Evolutionary conservation across 805 yeast species (phyloP).

Genomic region (Zygotorulaspora florentina): DNA sequence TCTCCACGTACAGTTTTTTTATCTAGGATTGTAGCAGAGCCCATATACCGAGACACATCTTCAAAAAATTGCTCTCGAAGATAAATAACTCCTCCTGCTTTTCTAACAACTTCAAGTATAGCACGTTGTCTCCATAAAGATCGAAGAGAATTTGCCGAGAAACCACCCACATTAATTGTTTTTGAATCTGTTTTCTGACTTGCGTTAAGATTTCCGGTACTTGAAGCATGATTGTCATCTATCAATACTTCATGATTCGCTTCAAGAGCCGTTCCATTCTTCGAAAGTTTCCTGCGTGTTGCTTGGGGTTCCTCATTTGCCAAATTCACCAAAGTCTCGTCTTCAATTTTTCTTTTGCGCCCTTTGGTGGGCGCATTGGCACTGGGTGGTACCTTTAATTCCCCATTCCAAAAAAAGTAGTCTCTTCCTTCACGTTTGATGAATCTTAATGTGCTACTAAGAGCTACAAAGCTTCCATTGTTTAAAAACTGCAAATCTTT

Average conservation of each 20-base stretch:
- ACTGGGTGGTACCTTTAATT: conserved; percentile 18
- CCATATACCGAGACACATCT: conserved; percentile 40
- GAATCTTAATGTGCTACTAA: conserved; percentile 30
- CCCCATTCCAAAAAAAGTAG: conserved; percentile 35
- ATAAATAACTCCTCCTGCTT: conserved; percentile 44
- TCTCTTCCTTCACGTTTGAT: conserved; percentile 20
- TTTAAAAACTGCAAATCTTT: conserved; percentile 22
- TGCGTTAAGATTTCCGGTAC: neutral
- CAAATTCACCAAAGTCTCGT: neutral
- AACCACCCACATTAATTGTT: conserved; percentile 29
- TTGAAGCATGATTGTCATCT: neutral
- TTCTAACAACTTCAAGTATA: conserved; percentile 40
- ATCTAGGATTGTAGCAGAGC: conserved; percentile 44
- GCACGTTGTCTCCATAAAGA: conserved; percentile 43
- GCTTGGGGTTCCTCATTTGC: neutral
- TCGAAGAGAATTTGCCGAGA: conserved; percentile 42
- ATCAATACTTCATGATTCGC: no score
- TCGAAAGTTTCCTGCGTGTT: neutral
- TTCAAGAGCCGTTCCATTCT: no score
- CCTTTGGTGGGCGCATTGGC: conserved; percentile 11
- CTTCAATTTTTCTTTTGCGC: conserved; percentile 17
- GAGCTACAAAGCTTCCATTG: conserved; percentile 22
- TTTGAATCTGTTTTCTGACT: neutral
- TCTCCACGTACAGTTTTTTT: conserved; percentile 50
- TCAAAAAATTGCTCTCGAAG: conserved; percentile 41